Base-by-base conservation (phyloP, 441 rosid species). In the Rhodomyrtus psidioides region DNA sequence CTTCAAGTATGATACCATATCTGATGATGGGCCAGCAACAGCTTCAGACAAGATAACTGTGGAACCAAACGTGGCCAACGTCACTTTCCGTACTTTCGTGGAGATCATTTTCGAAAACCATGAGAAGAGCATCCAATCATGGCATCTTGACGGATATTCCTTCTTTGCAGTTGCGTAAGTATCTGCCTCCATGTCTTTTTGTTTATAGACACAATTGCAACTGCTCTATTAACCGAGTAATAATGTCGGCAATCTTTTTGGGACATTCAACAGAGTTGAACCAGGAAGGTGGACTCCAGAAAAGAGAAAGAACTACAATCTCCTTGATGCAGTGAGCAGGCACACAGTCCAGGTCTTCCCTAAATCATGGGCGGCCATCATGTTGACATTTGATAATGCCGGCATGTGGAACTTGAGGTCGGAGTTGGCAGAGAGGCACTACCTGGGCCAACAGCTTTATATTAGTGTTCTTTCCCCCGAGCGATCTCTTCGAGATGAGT, bases 241-340 rank as follows among this genome's bases (percentile, higher is more conserved):
- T 34, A 26, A 51, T 28, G 39, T 56, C 19, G 4, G n/a, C 19
- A 30, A 53, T 82, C 59, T 24, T 24, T 54, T 82, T 53, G 84
- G 54, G 28, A 53, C 59, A 82, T 53, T 39, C 15, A 82, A 82
- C 84, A 82, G 84, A 28, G 49, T 82, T 27, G 84, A 82, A 60
- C 84, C 84, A 82, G 84, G 84, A 54, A 82, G 46, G 84, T 82
- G 84, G 84, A 82, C 84, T 46, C 84, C 84, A 82, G 84, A 82
- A 46, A 82, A 54, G 84, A 82, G 84, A 54, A 82, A 82, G 84
- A 82, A 12, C 84, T 82, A 82, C 60, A 82, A 82, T 56, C 84
- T 82, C 46, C 84, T 82, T 30, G 84, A 82, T 34, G 84, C 84
- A 6, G 60, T 82, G 49, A 82, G 49, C 60, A 82, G 84, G 59